Base-by-base conservation (phyloP, 2,329 filamentous ascomycete genomes). In the Plectosphaerella sp. region DNA sequence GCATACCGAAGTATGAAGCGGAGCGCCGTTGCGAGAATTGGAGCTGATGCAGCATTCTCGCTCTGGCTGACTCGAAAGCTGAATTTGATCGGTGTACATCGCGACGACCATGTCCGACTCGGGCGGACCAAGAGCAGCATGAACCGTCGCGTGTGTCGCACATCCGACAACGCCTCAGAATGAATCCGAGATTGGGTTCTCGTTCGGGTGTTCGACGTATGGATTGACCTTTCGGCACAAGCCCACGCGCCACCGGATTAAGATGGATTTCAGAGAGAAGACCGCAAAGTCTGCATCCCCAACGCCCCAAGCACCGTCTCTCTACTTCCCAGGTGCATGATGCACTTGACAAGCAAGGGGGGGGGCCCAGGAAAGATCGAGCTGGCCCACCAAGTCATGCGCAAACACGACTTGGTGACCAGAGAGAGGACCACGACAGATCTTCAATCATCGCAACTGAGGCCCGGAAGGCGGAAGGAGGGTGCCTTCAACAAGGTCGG, bases 21-120 rank as follows among this genome's bases (percentile, higher is more conserved):
- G 80, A 86, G 84, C 88, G 88, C 88, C 87, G 84, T 85, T 85
- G 85, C 81, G 84, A 91, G 90, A 95, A 95, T 77, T 96, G 91
- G 88, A 87, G 88, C 88, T 86, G 82, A 79, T 76, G 89, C 89
- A 84, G 86, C 89, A 93, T 94, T 94, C 89, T 92, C 87, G 79
- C 84, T 83, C 82, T 88, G 87, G 83, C 82, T 84, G 78, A 92
- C 89, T 92, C 89, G 88, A 89, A 74, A 73, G 74, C 85, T 88
- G 59, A 57, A 77, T 91, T 93, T 92, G 62, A 88, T 91, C 85
- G 76, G 85, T 91, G 88, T 90, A 82, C 73, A 43, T 7, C n/a
- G 41, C 18, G 41, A 60, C 63, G 11, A 7, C 28, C 8, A 33
- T 49, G 24, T 3, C 14, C 2, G 20, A 9, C 14, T 9, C n/a